Evolutionary conservation across 2,329 filamentous ascomycete genomes (phyloP).

Genomic region (Chaetomium olivaceum): DNA sequence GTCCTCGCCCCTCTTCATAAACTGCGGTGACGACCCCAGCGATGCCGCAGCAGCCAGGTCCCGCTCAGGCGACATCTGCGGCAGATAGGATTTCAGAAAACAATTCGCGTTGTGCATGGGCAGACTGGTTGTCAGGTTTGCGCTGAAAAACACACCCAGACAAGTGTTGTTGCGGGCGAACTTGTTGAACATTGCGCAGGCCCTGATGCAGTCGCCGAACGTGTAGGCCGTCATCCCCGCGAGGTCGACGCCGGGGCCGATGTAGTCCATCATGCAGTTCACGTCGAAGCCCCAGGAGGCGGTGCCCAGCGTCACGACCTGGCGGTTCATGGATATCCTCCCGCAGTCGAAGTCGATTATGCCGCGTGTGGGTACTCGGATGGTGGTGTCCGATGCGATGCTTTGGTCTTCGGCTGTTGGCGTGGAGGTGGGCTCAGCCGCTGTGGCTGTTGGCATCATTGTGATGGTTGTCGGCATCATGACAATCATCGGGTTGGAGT

Average conservation of each 20-base stretch:
- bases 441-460: background rate
- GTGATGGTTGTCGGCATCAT: conserved; percentile 19
- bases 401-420: background rate
- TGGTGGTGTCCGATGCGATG: conserved; percentile 3
- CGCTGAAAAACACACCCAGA: conserved; percentile 23
- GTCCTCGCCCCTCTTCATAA: background rate
- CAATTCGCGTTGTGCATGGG: conserved; percentile 21
- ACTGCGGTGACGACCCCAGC: conserved; percentile 18
- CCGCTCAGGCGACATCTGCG: conserved; percentile 15
- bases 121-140: conserved; percentile 21
- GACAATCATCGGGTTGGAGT: conserved; percentile 11
- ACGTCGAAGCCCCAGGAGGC: conserved; percentile 23
- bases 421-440: background rate
- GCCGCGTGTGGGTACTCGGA: conserved; percentile 18
- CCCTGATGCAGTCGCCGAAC: conserved; percentile 23
- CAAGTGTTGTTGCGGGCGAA: conserved; percentile 25
- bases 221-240: conserved; percentile 22
- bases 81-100: conserved; percentile 23
- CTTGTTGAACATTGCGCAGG: conserved; percentile 25
- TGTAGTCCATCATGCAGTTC: conserved; percentile 20
- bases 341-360: conserved; percentile 25
- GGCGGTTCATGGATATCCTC: conserved; percentile 15
- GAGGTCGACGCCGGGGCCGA: conserved; percentile 13
- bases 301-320: conserved; percentile 20
- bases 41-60: conserved; percentile 18